These are phyloP conservation scores for Candida dubliniensis DNA, from an alignment of 1,139 yeast species.

Conservation along the genomic window DNA sequence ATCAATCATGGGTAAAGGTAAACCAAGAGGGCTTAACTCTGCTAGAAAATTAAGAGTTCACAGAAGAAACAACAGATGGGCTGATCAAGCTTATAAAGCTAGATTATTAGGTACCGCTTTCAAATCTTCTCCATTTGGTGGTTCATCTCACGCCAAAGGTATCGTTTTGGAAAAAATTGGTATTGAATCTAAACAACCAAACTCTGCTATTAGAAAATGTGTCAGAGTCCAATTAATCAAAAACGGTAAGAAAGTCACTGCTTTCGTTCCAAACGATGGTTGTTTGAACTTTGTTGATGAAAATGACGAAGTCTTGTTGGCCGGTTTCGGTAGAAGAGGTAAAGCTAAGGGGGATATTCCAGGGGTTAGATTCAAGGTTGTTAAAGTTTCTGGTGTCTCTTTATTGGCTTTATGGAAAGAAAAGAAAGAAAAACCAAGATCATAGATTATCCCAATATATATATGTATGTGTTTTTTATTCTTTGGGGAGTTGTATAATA, in stretches of 20 bases:
- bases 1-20: conserved; percentile 74
- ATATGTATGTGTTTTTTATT: background rate
- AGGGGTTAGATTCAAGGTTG: conserved; percentile 99
- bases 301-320: conserved; percentile 98
- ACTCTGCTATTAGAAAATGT: conserved; percentile 99
- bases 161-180: conserved; percentile 99
- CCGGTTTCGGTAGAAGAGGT: conserved; percentile 99
- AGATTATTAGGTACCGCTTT: conserved; percentile 99
- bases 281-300: conserved; percentile 99
- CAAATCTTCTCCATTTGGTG: conserved; percentile 99
- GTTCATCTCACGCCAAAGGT: conserved; percentile 99
- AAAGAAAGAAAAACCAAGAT: conserved; percentile 99
- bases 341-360: conserved; percentile 99
- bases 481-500: conserved; percentile 1
- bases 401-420: conserved; percentile 99
- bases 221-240: conserved; percentile 99
- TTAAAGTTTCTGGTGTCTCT: conserved; percentile 99
- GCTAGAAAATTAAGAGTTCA: conserved; percentile 99
- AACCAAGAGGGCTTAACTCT: conserved; percentile 98
- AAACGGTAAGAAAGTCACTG: conserved; percentile 99
- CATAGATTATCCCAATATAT: conserved; percentile 43
- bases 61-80: conserved; percentile 99
- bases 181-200: conserved; percentile 99
- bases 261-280: conserved; percentile 99
- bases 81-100: conserved; percentile 96